Conservation (phyloP, 1,284 basidiomycete genomes). For the Ganoderma resinaceum region DNA sequence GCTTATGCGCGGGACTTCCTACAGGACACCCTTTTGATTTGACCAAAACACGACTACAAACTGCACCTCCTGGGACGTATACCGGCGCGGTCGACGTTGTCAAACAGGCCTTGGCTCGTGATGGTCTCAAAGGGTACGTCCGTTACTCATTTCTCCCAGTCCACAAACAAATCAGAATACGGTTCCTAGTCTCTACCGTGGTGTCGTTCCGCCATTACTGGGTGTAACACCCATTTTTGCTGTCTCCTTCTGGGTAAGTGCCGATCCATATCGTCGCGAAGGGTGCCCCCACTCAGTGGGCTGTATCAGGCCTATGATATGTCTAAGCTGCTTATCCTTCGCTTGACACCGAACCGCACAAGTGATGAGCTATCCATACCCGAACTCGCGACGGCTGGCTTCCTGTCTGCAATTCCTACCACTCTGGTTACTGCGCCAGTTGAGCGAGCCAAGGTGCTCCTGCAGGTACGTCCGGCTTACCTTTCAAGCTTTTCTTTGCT, state of each 20-base stretch:
- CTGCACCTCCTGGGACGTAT: conserved; percentile 90
- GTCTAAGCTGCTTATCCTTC: conserved; percentile 89
- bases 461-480: conserved; percentile 71
- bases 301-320: conserved; percentile 85
- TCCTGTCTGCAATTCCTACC: conserved; percentile 93
- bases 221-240: conserved; percentile 99
- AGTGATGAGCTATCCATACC: conserved; percentile 71
- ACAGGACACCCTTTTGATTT: conserved; percentile 97
- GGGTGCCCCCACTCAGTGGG: background rate
- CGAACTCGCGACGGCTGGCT: conserved; percentile 94
- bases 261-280: background rate
- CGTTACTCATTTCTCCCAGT: background rate
- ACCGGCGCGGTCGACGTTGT: conserved; percentile 95
- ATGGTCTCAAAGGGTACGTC: conserved; percentile 87
- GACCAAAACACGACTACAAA: conserved; percentile 96
- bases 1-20: conserved; percentile 2
- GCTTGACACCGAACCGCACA: conserved; percentile 73
- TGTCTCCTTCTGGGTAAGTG: conserved; percentile 93
- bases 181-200: conserved; percentile 84
- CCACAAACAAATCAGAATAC: background rate
- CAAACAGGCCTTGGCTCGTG: conserved; percentile 86
- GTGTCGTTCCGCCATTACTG: conserved; percentile 94
- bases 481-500: background rate
- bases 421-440: conserved; percentile 95
- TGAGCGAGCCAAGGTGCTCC: conserved; percentile 95